phyloP scores from a whole-genome alignment of 768 basidiomycete genomes.

The Tulasnella sp. region DNA sequence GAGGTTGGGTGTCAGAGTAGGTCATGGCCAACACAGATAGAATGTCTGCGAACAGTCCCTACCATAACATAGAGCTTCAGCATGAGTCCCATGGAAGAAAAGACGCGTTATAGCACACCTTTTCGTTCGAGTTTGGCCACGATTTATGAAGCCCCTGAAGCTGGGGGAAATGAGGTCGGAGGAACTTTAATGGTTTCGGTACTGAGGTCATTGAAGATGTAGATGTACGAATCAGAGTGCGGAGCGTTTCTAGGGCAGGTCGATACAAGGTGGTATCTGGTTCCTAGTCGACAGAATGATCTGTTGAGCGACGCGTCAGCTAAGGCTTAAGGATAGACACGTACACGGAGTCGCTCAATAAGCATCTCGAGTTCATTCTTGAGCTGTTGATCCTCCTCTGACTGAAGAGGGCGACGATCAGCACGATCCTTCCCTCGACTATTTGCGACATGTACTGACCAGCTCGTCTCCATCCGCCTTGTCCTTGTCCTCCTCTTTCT shows the following conservation, averaged over 20 bases:
- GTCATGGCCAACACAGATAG: conserved; percentile 99
- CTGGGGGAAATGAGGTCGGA: conserved; percentile 85
- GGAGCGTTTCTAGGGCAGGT: conserved; percentile 85
- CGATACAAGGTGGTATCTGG: conserved; percentile 71
- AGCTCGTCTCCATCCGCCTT: conserved; percentile 56
- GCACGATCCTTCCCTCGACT: background rate
- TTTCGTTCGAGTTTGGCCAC: conserved; percentile 68
- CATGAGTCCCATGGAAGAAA: background rate
- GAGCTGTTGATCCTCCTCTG: conserved; percentile 89
- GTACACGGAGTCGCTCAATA: conserved; percentile 81
- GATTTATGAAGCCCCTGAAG: conserved; percentile 74
- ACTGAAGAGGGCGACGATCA: conserved; percentile 35
- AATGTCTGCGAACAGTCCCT: conserved; percentile 94
- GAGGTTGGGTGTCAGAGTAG: conserved; percentile 93
- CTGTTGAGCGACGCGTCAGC: background rate
- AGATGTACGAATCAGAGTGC: conserved; percentile 87
- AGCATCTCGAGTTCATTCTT: conserved; percentile 95
- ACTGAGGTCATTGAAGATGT: conserved; percentile 99
- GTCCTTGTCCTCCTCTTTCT: conserved; percentile 39
- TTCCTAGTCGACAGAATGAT: conserved; percentile 46
- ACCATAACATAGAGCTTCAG: conserved; percentile 4
- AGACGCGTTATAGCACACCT: conserved; percentile 34
- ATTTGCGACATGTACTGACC: conserved; percentile 38
- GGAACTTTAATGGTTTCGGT: conserved; percentile 96
- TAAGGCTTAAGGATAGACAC: conserved; percentile 17